These are phyloP conservation scores for Clonostachys sp. DNA, from an alignment of 2,329 filamentous ascomycete genomes.

Conservation along the genomic window DNA sequence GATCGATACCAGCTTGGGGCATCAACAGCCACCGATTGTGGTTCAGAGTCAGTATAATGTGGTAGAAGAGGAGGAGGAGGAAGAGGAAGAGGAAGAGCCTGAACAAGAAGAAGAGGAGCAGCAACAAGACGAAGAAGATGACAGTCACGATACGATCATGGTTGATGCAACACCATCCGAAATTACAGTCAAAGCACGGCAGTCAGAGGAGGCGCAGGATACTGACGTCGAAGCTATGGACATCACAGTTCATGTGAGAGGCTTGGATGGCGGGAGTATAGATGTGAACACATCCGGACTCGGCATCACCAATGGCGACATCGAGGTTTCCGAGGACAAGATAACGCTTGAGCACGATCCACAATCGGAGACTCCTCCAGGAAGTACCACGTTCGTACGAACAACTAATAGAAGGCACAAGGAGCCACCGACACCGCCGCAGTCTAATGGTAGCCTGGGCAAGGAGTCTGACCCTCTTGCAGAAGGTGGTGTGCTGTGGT, in stretches of 20 bases:
- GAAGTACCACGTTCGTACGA: slow-evolving; percentile 5
- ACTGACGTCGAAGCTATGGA: slow-evolving; percentile 24
- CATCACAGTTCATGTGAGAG: slow-evolving; percentile 26
- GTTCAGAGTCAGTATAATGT: too few species aligned
- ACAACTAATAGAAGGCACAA: slow-evolving; percentile 18
- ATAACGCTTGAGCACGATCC: slow-evolving; percentile 18
- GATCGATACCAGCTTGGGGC: slow-evolving; percentile 61
- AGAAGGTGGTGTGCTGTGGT: slow-evolving; percentile 83
- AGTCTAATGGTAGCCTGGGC: slow-evolving; percentile 55
- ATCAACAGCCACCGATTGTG: slow-evolving; percentile 27
- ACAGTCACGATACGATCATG: slow-evolving; percentile 44
- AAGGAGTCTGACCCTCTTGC: slow-evolving; percentile 52
- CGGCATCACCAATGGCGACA: slow-evolving; percentile 11
- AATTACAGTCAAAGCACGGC: slow-evolving; percentile 36
- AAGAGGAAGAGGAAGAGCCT: too few species aligned
- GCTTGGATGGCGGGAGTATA: slow-evolving; percentile 22
- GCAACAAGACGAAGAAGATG: slow-evolving; percentile 30
- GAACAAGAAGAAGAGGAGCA: slow-evolving; percentile 38
- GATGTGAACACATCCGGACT: slow-evolving; percentile 39
- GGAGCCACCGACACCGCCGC: slow-evolving; percentile 61
- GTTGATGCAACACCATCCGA: slow-evolving; percentile 40
- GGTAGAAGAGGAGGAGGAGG: too few species aligned
- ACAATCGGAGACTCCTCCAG: slow-evolving; percentile 35
- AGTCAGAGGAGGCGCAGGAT: slow-evolving; percentile 14
- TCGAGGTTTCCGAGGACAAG: not conserved